phyloP scores from a whole-genome alignment of 495 filamentous ascomycete genomes.

The Aspergillus mulundensis region DNA sequence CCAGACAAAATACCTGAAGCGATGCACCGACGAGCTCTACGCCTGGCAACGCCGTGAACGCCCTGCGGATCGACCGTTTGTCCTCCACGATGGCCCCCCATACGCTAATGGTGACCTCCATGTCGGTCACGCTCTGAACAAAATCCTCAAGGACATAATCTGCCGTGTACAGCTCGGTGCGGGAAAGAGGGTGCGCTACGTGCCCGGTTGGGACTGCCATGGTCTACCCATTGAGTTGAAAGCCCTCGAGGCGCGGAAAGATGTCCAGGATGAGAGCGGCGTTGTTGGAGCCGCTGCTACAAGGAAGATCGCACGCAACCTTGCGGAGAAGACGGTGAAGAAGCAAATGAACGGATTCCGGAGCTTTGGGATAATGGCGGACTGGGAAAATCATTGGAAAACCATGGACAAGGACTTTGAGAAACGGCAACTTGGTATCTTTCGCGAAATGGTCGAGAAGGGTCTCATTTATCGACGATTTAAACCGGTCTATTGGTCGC shows the following conservation, averaged over 20 bases:
- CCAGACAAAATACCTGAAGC: conserved; percentile 61
- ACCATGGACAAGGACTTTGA: conserved; percentile 91
- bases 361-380: conserved; percentile 84
- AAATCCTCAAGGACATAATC: conserved; percentile 93
- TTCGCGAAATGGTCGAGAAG: conserved; percentile 76
- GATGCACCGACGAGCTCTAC: conserved; percentile 86
- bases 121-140: conserved; percentile 96
- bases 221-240: conserved; percentile 96
- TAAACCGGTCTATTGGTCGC: conserved; percentile 97
- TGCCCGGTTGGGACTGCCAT: conserved; percentile 98
- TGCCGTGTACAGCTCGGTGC: conserved; percentile 71
- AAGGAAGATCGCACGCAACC: conserved; percentile 64
- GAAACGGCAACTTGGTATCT: conserved; percentile 78
- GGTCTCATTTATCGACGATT: conserved; percentile 82
- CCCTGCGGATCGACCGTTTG: conserved; percentile 58
- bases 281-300: conserved; percentile 42
- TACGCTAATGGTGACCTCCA: conserved; percentile 96
- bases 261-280: conserved; percentile 17
- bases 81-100: conserved; percentile 93
- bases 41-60: conserved; percentile 71
- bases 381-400: conserved; percentile 88
- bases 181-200: conserved; percentile 76
- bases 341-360: conserved; percentile 80
- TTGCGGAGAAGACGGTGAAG: conserved; percentile 70
- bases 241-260: conserved; percentile 64